Base-by-base conservation (phyloP, 148 eudicot species). In the Rhododendron molle region DNA sequence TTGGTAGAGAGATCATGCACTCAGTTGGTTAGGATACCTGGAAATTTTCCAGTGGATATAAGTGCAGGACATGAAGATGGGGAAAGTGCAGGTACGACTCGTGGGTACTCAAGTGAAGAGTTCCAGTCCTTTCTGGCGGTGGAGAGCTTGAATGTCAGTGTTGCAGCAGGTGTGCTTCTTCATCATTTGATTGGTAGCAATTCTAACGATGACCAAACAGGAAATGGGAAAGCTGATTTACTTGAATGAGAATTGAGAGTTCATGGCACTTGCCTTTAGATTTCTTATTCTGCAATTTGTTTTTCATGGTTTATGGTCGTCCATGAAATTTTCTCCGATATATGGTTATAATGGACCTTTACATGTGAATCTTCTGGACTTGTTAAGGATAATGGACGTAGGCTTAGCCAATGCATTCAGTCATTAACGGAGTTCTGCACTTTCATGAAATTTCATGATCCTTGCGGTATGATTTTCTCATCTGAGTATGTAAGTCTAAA, bases 91-190 rank as follows among this genome's bases (percentile, higher is more conserved):
- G 93, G 86, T 30, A 62, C 28, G 6, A 91, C 88, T 71, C 77
- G 76, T 82, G 38, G 77, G 44, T 40, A 84, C 80, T 82, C 87
- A 34, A 83, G 88, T 14, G 92, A 91, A 80, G 98, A 92, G 85
- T 96, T 92, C 46, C 92, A 82, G 44, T 94, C 98, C 50, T 97
- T 95, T 86, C 79, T 97, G 90, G 99, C 98, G 6, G 98, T 97
- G 58, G 99, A 97, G 90, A 97, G 99, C 88, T 93, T 97, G 91
- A 97, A 97, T 91, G 99, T 97, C 40, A 97, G 99, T 86, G 99
- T 97, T 85, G 99, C 99, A 60, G 98, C 99, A 34, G 99, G 99
- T 78, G 99, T 97, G 86, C 93, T 97, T 80, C 92, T 97, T 81
- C 93, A 97, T 86, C 99, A 97, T 90, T 92, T 97, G 89, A 92